phyloP scores from a whole-genome alignment of 768 basidiomycete species.

The Albatrellus ellisii region DNA sequence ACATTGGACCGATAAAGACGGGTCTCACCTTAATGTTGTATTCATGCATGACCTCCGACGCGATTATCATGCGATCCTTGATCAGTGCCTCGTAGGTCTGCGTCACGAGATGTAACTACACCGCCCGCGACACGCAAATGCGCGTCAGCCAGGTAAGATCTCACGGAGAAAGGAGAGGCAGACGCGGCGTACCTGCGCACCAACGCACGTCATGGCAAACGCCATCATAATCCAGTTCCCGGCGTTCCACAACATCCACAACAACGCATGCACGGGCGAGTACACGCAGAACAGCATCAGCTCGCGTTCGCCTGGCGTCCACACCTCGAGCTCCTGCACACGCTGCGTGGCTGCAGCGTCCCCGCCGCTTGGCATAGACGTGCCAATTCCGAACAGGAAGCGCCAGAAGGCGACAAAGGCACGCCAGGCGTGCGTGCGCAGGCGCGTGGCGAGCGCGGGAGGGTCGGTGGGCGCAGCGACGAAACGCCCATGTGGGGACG shows the following conservation, averaged over 20 bases:
- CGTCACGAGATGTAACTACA: conserved; percentile 40
- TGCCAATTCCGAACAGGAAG: conserved; percentile 52
- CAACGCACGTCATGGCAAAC: conserved; percentile 52
- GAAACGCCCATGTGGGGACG: conserved; percentile 58
- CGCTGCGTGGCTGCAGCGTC: conserved; percentile 16
- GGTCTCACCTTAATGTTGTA: conserved; percentile 64
- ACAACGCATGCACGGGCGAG: conserved; percentile 60
- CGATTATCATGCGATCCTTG: conserved; percentile 64
- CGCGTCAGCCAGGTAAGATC: background rate
- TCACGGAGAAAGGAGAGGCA: background rate
- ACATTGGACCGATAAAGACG: background rate
- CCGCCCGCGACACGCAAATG: no score
- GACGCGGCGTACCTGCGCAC: conserved; percentile 40
- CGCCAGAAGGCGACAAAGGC: conserved; percentile 44
- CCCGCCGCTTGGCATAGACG: conserved; percentile 14
- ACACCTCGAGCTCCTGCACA: conserved; percentile 70
- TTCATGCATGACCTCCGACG: conserved; percentile 73
- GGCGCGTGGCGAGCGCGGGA: conserved; percentile 21
- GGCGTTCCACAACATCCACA: conserved; percentile 60
- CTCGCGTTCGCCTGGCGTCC: conserved; percentile 66
- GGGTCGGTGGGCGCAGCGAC: conserved; percentile 36
- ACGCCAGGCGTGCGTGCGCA: conserved; percentile 29
- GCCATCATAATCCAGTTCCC: conserved; percentile 69
- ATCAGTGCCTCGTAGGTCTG: conserved; percentile 48
- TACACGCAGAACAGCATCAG: conserved; percentile 59